Evolutionary conservation across 257 asterid species (phyloP).

Genomic region (Dorcoceras hygrometricum): DNA sequence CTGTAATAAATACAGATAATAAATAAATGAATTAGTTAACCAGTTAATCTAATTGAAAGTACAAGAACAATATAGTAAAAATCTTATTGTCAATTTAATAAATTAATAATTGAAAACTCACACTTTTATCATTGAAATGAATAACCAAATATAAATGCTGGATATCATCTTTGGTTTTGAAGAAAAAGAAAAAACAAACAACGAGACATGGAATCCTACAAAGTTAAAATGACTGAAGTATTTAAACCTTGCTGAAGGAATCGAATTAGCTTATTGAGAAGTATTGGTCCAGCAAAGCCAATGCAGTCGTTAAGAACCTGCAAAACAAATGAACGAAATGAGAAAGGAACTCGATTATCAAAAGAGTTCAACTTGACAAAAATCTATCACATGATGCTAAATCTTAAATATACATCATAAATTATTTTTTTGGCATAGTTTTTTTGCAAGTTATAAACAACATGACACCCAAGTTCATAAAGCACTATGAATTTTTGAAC

Average conservation of each 20-base stretch:
- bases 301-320: slow-evolving; percentile 92
- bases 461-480: background rate
- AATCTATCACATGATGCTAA: background rate
- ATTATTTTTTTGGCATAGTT: background rate
- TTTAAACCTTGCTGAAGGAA: slow-evolving; percentile 84
- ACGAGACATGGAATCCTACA: background rate
- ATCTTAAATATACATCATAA: background rate
- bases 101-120: no score
- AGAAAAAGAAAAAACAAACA: no score
- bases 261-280: slow-evolving; percentile 83
- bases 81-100: no score
- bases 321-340: slow-evolving; percentile 15
- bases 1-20: no score
- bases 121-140: no score
- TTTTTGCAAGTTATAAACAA: background rate
- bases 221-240: slow-evolving; percentile 2
- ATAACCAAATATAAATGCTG: background rate
- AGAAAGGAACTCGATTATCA: background rate
- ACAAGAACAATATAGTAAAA: no score
- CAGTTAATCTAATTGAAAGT: no score
- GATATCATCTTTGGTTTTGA: background rate
- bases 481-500: no score
- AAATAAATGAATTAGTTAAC: no score
- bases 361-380: background rate
- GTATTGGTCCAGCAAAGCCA: slow-evolving; percentile 87